Evolutionary conservation across 2,329 filamentous ascomycete species (phyloP).

Genomic region (Talaromyces sp.): DNA sequence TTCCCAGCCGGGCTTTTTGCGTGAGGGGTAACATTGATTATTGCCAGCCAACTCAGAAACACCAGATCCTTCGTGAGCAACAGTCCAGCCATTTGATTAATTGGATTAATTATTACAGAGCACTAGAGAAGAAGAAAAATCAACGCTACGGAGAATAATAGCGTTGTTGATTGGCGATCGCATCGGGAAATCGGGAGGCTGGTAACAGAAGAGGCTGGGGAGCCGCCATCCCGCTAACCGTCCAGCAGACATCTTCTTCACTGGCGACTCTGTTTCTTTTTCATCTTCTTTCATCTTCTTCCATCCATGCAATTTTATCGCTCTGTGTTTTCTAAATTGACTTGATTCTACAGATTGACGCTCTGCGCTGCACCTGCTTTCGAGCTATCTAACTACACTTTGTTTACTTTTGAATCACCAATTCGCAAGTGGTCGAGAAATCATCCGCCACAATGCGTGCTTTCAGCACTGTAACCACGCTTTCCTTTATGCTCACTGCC

Average conservation of each 20-base stretch:
- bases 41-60: background rate
- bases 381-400: background rate
- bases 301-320: background rate
- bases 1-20: background rate
- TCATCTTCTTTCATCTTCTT: background rate
- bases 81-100: background rate
- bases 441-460: constrained; percentile 24
- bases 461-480: constrained; percentile 17
- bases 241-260: constrained; percentile 6
- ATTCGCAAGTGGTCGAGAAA: background rate
- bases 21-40: background rate
- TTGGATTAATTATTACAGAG: background rate
- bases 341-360: background rate
- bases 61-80: background rate
- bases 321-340: background rate
- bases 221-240: background rate
- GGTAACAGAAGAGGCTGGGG: constrained; percentile 15
- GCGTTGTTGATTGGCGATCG: constrained; percentile 6
- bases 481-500: constrained; percentile 25
- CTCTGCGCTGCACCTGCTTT: background rate
- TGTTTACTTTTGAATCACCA: background rate
- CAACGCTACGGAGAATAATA: background rate
- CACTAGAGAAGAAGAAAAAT: background rate
- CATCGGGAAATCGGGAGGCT: constrained; percentile 14
- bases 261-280: background rate